Percentiles rank a stretch among this genome's conserved stretches.
phyloP scores from a whole-genome alignment of 352 stramenopile species.

The Globisporangium megalacanthum region DNA sequence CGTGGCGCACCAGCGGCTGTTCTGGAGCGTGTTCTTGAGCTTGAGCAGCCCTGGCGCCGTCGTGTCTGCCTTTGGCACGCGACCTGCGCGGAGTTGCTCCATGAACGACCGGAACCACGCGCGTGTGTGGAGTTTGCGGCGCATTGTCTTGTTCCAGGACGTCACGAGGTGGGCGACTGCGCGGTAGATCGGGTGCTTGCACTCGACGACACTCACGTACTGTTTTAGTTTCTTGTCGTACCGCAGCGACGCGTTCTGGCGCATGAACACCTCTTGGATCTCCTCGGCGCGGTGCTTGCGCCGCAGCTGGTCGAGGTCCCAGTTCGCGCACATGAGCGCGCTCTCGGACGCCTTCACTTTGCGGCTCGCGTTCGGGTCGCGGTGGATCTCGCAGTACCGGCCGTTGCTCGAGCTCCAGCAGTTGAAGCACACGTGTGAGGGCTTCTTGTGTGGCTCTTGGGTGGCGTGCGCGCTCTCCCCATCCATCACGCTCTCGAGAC shows the following conservation, averaged over 20 bases:
- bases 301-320: slow-evolving; percentile 84
- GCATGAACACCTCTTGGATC: slow-evolving; percentile 92
- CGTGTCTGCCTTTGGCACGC: slow-evolving; percentile 37
- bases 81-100: slow-evolving; percentile 72
- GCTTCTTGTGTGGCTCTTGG: background rate
- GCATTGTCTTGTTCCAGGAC: slow-evolving; percentile 86
- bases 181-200: slow-evolving; percentile 90
- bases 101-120: slow-evolving; percentile 90
- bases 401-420: slow-evolving; percentile 90
- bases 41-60: slow-evolving; percentile 61
- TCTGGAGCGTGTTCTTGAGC: slow-evolving; percentile 80
- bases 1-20: slow-evolving; percentile 53
- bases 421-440: slow-evolving; percentile 79
- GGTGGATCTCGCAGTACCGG: slow-evolving; percentile 69
- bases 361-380: slow-evolving; percentile 38
- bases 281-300: slow-evolving; percentile 86
- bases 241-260: slow-evolving; percentile 78
- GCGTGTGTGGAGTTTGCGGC: slow-evolving; percentile 76
- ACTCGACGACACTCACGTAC: slow-evolving; percentile 88
- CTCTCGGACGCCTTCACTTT: slow-evolving; percentile 59
- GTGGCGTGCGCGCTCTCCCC: background rate
- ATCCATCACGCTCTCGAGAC: background rate
- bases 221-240: slow-evolving; percentile 85
- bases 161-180: slow-evolving; percentile 37
- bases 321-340: slow-evolving; percentile 90